Percentiles rank a stretch among this genome's conserved stretches.
These are phyloP conservation scores for Lodderomyces theae DNA, from an alignment of 1,139 yeast genomes.

Conservation along the genomic window DNA sequence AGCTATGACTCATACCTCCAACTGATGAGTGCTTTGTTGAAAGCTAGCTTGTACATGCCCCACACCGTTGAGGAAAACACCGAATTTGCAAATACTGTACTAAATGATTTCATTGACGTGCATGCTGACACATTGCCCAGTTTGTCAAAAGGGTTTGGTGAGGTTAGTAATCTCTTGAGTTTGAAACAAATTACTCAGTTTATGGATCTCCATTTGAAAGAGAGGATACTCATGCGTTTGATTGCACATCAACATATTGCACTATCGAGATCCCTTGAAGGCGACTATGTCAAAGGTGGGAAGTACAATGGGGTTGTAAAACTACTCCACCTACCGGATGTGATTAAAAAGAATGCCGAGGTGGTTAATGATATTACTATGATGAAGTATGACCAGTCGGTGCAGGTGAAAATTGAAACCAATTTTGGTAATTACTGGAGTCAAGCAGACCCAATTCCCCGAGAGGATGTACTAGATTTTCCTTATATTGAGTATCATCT, in stretches of 20 bases:
- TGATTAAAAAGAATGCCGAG: slow-evolving; percentile 61
- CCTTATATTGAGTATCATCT: slow-evolving; percentile 86
- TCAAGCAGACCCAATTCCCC: slow-evolving; percentile 24
- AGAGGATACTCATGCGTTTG: slow-evolving; percentile 80
- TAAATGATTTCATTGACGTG: slow-evolving; percentile 61
- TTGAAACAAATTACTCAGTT: slow-evolving; percentile 54
- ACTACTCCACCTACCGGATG: slow-evolving; percentile 57
- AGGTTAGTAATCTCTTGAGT: slow-evolving; percentile 56
- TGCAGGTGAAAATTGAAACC: slow-evolving; percentile 56
- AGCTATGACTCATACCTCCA: slow-evolving; percentile 71
- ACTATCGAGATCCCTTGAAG: slow-evolving; percentile 39
- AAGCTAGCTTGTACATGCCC: slow-evolving; percentile 37
- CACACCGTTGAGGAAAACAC: slow-evolving; percentile 53
- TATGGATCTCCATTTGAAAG: slow-evolving; percentile 74
- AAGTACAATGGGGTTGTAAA: slow-evolving; percentile 70
- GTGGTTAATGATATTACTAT: slow-evolving; percentile 79
- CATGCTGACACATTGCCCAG: slow-evolving; percentile 83
- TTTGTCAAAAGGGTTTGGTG: slow-evolving; percentile 79
- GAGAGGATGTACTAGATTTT: slow-evolving; percentile 33
- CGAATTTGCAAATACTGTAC: slow-evolving; percentile 44
- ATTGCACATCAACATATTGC: slow-evolving; percentile 82
- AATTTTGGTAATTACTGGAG: slow-evolving; percentile 37
- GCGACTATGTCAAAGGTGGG: slow-evolving; percentile 31
- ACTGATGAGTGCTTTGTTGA: slow-evolving; percentile 63
- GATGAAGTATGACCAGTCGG: slow-evolving; percentile 75